Percentiles rank a stretch among this genome's conserved stretches.
Evolutionary conservation across 2,329 filamentous ascomycete genomes (phyloP).

Genomic region (Epichloe uncinata): DNA sequence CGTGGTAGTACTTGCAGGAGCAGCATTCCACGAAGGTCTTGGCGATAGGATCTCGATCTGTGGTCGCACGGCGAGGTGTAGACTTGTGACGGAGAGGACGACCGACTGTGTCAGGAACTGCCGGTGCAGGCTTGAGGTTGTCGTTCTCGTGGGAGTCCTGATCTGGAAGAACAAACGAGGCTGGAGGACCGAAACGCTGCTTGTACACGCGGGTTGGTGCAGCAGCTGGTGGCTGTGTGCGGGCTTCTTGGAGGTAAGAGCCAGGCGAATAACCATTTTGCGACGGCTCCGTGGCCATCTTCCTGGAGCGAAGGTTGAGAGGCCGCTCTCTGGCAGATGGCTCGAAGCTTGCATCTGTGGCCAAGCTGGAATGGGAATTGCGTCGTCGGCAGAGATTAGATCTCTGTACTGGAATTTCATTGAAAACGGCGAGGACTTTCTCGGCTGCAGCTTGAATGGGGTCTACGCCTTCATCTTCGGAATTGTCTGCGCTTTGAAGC

Average conservation of each 20-base stretch:
- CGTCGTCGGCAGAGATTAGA: slow-evolving; percentile 4
- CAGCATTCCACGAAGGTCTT: slow-evolving; percentile 57
- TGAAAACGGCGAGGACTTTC: slow-evolving; percentile 9
- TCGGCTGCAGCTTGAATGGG: slow-evolving; percentile 10
- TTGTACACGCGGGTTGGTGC: slow-evolving; percentile 6
- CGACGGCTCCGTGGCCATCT: slow-evolving; percentile 4
- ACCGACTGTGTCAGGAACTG: not conserved
- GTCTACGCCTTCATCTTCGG: slow-evolving; percentile 5
- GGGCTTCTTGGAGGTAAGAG: slow-evolving; percentile 12
- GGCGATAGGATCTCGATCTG: slow-evolving; percentile 31
- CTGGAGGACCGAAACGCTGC: slow-evolving; percentile 11
- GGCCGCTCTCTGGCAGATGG: slow-evolving; percentile 27
- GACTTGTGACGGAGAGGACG: slow-evolving; percentile 5
- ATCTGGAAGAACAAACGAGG: slow-evolving; percentile 7
- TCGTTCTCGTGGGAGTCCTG: not conserved
- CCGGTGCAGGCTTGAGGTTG: not conserved
- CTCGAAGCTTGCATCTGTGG: slow-evolving; percentile 14
- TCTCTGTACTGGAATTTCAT: slow-evolving; percentile 9
- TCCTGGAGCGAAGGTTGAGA: slow-evolving; percentile 14
- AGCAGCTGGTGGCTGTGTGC: slow-evolving; percentile 8
- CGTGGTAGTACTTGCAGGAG: slow-evolving; percentile 49
- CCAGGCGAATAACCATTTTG: slow-evolving; percentile 3
- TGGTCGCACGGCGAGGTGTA: slow-evolving; percentile 3
- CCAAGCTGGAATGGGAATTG: slow-evolving; percentile 8
- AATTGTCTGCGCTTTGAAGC: not conserved